Evolutionary conservation across 1,139 yeast species (phyloP), one percentile per base, ranked within the genome.

Genomic region (Suhomyces terraborum): DNA sequence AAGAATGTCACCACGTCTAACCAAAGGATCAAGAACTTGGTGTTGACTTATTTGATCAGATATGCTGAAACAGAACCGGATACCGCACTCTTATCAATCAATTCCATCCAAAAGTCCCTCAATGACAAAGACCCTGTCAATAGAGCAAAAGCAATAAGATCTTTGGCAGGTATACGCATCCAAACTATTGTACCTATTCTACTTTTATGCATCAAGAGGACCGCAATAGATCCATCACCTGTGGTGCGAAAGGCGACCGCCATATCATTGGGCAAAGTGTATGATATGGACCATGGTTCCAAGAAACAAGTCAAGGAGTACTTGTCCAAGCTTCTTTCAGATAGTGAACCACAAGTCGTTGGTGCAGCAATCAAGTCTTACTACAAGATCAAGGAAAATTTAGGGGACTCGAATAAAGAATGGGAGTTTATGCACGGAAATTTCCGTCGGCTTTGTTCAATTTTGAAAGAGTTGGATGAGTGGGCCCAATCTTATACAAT

Each of bases 61-160:
- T 91, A 81, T 60, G 95, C 96, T 10, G 95, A 88, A 49, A 67
- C 75, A 36, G 93, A 88, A 52, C 96, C 95, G 4, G 96, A 91
- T 59, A 75, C 88, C 13, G 95, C 98, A 1, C 72, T 94, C 23
- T 69, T 94, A 37, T 82, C 96, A 0, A 86, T 94, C 52, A 94
- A 94, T 62, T 87, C 97, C 0, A 86, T 94, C 35, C 98, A 94
- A 60, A 88, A 87, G 59, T 75, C 88, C 1, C 66, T 93, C 30
- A 73, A 75, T 18, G 96, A 89, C 54, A 79, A 81, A 48, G 77
- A 75, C 45, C 84, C 95, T 0, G 73, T 77, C 10, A 69, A 76
- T 14, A 70, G 98, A 50, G 79, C 94, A 2, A 68, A 85, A 43
- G 85, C 96, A 0, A 75, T 94, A 36, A 75, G 93, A 41, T 83